Conservation (phyloP, 106 monocot genomes). For the Platanthera guangdongensis region DNA sequence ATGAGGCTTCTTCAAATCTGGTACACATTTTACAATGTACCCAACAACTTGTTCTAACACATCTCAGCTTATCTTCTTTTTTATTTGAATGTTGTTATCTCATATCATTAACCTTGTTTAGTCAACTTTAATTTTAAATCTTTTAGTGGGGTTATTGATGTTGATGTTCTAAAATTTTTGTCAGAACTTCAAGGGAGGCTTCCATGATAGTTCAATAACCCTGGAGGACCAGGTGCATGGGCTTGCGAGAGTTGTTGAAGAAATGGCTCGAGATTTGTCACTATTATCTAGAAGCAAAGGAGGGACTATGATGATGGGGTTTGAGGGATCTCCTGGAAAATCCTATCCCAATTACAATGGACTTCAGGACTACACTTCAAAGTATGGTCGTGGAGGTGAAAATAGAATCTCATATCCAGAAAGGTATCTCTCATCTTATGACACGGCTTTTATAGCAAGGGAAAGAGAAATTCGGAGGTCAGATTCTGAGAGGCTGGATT, state of each 20-base stretch:
- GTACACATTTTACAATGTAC: too few relatives aligned
- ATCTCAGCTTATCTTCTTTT: not conserved
- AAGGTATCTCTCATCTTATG: constrained; percentile 50
- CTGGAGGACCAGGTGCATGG: constrained; percentile 84
- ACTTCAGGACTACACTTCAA: constrained; percentile 51
- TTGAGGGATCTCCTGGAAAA: constrained; percentile 61
- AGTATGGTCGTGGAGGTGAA: constrained; percentile 45
- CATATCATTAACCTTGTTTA: not conserved
- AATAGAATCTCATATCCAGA: constrained; percentile 52
- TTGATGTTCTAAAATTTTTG: constrained; percentile 12
- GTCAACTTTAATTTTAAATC: not conserved
- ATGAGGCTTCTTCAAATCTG: too few relatives aligned
- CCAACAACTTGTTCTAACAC: too few relatives aligned
- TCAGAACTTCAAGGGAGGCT: constrained; percentile 95
- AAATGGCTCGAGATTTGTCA: constrained; percentile 81
- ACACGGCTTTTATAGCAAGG: constrained; percentile 26
- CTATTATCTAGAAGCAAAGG: constrained; percentile 45
- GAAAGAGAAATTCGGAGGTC: constrained; percentile 59
- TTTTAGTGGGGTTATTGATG: not conserved
- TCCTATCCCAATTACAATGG: constrained; percentile 69
- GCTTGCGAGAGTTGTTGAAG: constrained; percentile 89
- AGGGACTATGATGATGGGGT: constrained; percentile 45
- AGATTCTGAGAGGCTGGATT: constrained; percentile 49
- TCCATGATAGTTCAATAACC: constrained; percentile 86
- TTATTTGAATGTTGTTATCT: not conserved